Evolutionary conservation across 768 basidiomycete genomes (phyloP), one percentile per base, ranked within the genome.

Genomic region (Pulveroboletus sp.): DNA sequence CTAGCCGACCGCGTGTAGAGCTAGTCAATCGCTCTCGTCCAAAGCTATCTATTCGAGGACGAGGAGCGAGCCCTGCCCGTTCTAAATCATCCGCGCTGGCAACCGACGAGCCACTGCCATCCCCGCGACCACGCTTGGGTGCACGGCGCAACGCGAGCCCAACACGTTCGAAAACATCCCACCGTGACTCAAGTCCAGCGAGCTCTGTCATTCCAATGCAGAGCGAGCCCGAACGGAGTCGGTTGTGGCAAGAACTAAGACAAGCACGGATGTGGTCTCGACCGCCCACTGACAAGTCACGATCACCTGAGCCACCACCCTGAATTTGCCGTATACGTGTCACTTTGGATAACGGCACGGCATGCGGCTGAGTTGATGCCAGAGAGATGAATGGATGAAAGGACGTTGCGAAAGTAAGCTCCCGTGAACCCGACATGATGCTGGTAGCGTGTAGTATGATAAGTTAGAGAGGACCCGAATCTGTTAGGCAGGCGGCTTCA

Each of bases 171-270:
- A 64, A 47, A 28, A 39, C 57, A 15, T 67, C 71, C 30, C 50
- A 63, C 31, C 61, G 69, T 44, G 61, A 51, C 3, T 8, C 59
- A 6, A 68, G 67, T 49, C 67, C 67, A 7, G 49, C 52, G 17
- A 61, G 63, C 49, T 61, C 65, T 53, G 47, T 51, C 12, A 59
- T 48, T 9, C 59, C 69, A 28, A 58, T 67, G 24, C 71, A 60
- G 6, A 71, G 67, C 12, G 74, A 73, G 37, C 68, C 59, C 38
- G 63, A 69, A 67, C 54, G 76, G 55, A 73, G 76, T 57, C 71
- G 70, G 49, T 59, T 83, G 52, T 82, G 81, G 79, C 72, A 70
- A 38, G 82, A 83, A 57, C 66, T 83, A 24, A 73, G 72, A 59
- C 74, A 76, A 49, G 69, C 80, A 46, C 76, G 71, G 56, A 69